Evolutionary conservation across 257 asterid genomes (phyloP).

Genomic region (Ophiorrhiza pumila): DNA sequence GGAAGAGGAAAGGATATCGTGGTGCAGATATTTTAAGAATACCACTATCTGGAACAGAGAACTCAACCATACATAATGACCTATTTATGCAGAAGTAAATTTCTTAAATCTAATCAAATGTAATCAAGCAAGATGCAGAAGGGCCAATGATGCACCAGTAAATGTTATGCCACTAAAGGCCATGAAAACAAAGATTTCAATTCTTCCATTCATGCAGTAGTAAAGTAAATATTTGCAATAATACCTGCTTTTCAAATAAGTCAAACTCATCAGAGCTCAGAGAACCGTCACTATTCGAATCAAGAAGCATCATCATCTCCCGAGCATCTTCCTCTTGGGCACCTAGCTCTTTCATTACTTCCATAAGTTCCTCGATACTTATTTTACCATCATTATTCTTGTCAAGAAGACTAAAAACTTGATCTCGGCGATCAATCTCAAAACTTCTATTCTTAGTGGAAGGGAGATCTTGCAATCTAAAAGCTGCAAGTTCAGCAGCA

Average conservation of each 20-base stretch:
- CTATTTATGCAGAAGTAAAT: slow-evolving; percentile 5
- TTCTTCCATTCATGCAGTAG: background rate
- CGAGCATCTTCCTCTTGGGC: slow-evolving; percentile 92
- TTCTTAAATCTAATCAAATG: background rate
- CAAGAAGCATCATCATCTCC: slow-evolving; percentile 93
- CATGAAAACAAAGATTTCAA: background rate
- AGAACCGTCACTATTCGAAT: slow-evolving; percentile 85
- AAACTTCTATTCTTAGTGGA: slow-evolving; percentile 44
- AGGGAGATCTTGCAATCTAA: slow-evolving; percentile 80
- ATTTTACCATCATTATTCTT: slow-evolving; percentile 94
- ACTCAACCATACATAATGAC: background rate
- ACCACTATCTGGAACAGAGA: background rate
- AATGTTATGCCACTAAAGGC: background rate
- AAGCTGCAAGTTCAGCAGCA: slow-evolving; percentile 89
- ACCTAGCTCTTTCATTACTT: slow-evolving; percentile 94
- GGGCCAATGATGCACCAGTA: background rate
- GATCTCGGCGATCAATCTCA: slow-evolving; percentile 51
- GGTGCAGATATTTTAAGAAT: background rate
- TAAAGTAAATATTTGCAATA: background rate
- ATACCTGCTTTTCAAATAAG: slow-evolving; percentile 80
- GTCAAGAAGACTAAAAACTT: slow-evolving; percentile 76
- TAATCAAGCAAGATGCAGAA: background rate
- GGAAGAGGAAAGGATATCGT: background rate
- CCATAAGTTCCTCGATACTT: slow-evolving; percentile 94
- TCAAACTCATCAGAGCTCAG: slow-evolving; percentile 88